Base-by-base conservation (phyloP, 148 eudicot genomes). In the Cornus kousa region DNA sequence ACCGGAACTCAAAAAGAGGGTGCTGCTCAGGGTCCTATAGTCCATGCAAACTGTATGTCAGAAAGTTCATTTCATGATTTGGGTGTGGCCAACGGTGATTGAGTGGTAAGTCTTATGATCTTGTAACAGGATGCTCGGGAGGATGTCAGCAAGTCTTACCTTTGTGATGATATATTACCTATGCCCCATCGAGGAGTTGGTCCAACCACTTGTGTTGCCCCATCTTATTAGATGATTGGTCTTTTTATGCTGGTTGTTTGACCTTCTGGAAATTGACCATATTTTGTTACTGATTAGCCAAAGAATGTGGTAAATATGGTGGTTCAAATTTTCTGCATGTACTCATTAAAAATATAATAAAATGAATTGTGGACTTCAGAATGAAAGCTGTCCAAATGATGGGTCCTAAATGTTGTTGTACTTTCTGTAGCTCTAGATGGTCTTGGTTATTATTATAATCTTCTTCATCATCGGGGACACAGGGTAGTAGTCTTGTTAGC, bases 21-120 rank as follows among this genome's bases (percentile, higher is more conserved):
- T 66, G 79, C 66, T 55, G 73, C 68, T 62, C 80, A 70, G 70
- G 88, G 89, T 70, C 84, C 90, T 77, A 93, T 93, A 70, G 94
- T 96, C 59, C 99, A 96, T 86, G 83, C 85, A 24, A 82, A 89
- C 77, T 96, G 99, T 81, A 79, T 88, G 74, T 83, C 92, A 68
- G 94, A 88, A 65, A 81, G 79, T 83, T 83, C 92, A 74, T 77
- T 78, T 67, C 78, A 43, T 67, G 88, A 86, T 80, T 83, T 90
- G 91, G 91, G 86, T 40, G 82, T 89, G 81, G 72, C 79, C 79
- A 79, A 80, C 70, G 81, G 85, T 67, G 80, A 87, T 31, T 84
- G 89, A 85, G 72, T 77, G 93, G 99, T 94, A 84, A 85, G 91
- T 37, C 67, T 12, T 19, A 1, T 19, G 20, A 31, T 59, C 50